Evolutionary conservation across 768 basidiomycete species (phyloP), one percentile per base, ranked within the genome.

Genomic region (Lentinula lateritia): DNA sequence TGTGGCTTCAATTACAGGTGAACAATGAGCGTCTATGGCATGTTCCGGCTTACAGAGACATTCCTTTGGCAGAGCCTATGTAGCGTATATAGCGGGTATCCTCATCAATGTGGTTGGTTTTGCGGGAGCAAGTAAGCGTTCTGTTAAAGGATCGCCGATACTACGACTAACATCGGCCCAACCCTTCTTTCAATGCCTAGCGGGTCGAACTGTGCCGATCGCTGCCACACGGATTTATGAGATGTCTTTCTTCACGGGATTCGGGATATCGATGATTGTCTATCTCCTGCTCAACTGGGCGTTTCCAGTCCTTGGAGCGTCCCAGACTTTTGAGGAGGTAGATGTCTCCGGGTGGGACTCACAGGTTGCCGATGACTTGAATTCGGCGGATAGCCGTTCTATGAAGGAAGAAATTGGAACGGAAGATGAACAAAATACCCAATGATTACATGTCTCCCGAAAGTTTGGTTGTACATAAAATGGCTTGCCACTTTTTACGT

Each of bases 181-280:
- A 41, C 61, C 8, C 23, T 52, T 32, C 45, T 35, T 16, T 18
- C 55, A 13, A 43, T 58, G 35, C 57, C 54, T 58, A 83, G 83
- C 84, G 35, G 88, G 88, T 7, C 78, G 76, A 42, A 71, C 68
- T 0, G 90, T 92, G 1, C 85, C 89, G 6, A 68, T 87, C 28
- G 83, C 81, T 5, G 90, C 90, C 1, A 89, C 84, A n/a, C 80
- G 83, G 58, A 82, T 90, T 65, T 91, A 89, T 72, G 75, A 87
- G 57, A 80, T 92, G 76, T 85, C 89, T 12, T 94, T 92, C 80
- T 89, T 93, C 74, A 88, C 88, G n/a, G 92, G 92, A 34, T 89
- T 92, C 65, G 84, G 83, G 35, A 80, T 87, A 46, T 89, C 90
- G 1, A 76, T 82, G 8, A 53, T 89, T 62, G 69, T 88, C 48